Evolutionary conservation across 495 filamentous ascomycete genomes (phyloP).

Genomic region (Penicillium daleae): DNA sequence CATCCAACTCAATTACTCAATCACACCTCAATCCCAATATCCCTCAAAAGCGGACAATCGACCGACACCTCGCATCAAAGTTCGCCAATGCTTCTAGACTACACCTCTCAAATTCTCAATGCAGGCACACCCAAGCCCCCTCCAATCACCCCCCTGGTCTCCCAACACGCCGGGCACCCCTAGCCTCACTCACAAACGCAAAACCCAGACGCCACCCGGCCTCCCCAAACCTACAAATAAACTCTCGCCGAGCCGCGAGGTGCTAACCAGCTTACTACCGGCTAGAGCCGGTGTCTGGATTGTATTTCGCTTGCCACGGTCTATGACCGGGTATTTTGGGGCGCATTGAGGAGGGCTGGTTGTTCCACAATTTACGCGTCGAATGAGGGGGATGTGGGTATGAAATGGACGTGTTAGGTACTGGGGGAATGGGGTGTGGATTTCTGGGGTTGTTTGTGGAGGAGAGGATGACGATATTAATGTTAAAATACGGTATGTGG

Average conservation of each 20-base stretch:
- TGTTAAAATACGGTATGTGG: background rate
- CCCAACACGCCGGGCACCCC: background rate
- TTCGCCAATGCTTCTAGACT: slow-evolving; percentile 7
- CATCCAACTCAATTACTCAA: background rate
- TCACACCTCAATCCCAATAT: background rate
- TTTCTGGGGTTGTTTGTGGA: background rate
- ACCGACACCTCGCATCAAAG: background rate
- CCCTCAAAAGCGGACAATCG: background rate
- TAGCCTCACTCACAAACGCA: background rate
- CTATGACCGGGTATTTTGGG: slow-evolving; percentile 5
- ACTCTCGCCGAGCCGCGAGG: slow-evolving; percentile 3
- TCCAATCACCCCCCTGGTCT: background rate
- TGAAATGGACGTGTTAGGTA: background rate
- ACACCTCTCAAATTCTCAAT: background rate
- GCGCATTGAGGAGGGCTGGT: background rate
- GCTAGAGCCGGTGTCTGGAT: background rate
- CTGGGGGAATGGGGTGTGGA: background rate
- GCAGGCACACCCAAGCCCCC: slow-evolving; percentile 2
- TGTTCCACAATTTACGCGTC: background rate
- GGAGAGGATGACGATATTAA: background rate
- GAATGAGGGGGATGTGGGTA: background rate
- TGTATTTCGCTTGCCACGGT: background rate
- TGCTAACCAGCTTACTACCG: background rate
- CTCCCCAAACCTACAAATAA: background rate
- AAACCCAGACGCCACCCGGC: background rate